Base-by-base conservation (phyloP, 768 basidiomycete species). In the Russula olivacea region DNA sequence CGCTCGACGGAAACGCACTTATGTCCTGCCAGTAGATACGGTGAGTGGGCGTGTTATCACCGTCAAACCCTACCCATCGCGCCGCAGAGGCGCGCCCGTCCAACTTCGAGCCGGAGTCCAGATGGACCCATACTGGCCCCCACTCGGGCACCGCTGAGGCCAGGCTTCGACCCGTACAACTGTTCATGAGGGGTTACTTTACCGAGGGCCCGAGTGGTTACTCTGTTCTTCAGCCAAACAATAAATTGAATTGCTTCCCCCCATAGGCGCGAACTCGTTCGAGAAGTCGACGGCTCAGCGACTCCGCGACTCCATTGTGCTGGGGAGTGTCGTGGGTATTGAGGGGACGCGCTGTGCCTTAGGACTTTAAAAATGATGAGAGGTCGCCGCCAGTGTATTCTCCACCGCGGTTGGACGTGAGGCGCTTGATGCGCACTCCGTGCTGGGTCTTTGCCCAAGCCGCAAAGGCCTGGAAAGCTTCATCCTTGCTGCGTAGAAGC, bases 221-320 rank as follows among this genome's bases (percentile, higher is more conserved):
- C 30, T 0, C 49, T 0, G 3, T 59, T 59, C 23, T 40, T 59
- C 5, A 59, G 23, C 48, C 38, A 59, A 15, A 50, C 34, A 2
- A 34, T 17, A 1, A 34, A 34, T 0, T 40, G 49, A 0, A 74
- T 54, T 7, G 74, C 71, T 34, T 75, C 73, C 1, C 60, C 72
- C 75, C 77, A 79, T 12, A 78, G 69, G 40, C 75, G 1, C 70
- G 65, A 10, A 72, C 70, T 12, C 69, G 65, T 30, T 77, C 73
- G 5, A 73, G 11, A 1, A 75, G 38, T 0, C 69, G 72, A 2
- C 74, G 64, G 40, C 75, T 78, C 25, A 73, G 68, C 3, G 72
- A 65, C 61, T 80, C 77, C 0, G 76, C 74, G 12, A 79, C 61
- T 15, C 78, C 74, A 60, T 78, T 78, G 63, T 77, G 72, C 41